Conservation (phyloP, 306 rosid species). For the Pyrus pyrifolia region DNA sequence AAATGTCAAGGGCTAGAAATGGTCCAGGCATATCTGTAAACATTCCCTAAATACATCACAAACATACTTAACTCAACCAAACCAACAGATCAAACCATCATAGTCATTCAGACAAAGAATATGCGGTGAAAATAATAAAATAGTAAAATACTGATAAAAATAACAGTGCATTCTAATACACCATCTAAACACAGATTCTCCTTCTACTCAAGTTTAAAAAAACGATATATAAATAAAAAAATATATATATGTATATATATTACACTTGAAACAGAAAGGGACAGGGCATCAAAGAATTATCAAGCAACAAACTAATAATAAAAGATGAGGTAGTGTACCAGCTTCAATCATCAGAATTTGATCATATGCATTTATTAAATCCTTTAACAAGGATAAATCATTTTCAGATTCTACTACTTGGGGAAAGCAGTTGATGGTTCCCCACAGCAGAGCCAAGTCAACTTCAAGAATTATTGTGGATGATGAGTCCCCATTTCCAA, state of each 20-base stretch:
- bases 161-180: neutral
- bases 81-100: neutral
- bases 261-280: neutral
- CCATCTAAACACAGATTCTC: neutral
- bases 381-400: constrained; percentile 42
- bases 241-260: neutral
- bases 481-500: constrained; percentile 21
- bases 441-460: constrained; percentile 66
- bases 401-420: constrained; percentile 31
- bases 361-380: constrained; percentile 58
- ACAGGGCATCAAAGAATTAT: neutral
- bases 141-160: neutral
- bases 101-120: neutral
- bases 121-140: neutral
- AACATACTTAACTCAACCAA: neutral
- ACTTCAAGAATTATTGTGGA: constrained; percentile 35
- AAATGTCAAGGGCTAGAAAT: neutral
- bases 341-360: constrained; percentile 34
- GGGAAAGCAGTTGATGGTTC: constrained; percentile 62
- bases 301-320: constrained; percentile 1
- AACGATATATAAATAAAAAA: neutral
- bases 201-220: neutral
- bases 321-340: constrained; percentile 36
- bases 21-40: neutral
- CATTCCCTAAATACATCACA: neutral